Base-by-base conservation (phyloP, 2,329 filamentous ascomycete species). In the Penicillium sp. region DNA sequence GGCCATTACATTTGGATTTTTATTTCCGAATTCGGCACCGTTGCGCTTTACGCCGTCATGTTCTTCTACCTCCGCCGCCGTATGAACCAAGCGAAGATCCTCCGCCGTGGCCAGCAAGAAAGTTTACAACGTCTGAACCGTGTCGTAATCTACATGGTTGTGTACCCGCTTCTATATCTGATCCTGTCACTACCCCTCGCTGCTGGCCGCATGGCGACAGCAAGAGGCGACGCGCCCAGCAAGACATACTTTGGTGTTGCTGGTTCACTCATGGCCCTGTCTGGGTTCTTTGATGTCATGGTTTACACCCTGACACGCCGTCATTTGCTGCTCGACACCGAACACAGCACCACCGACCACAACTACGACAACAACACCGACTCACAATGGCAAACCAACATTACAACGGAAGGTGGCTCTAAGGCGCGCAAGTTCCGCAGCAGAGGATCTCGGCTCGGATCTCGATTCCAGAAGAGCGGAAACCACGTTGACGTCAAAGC, bases 121-220 rank as follows among this genome's bases (percentile, higher is more conserved):
- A 70, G 66, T 43, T 54, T 75, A 8, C 62, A 67, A 16, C 68
- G 69, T 16, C 59, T 76, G 18, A 73, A 71, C 45, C 72, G 75
- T 22, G 75, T 77, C 22, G 72, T 75, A 43, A 59, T 74, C 5
- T 77, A 76, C 67, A 77, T 77, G 75, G 72, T 77, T 54, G 71
- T 77, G 39, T 77, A 77, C 52, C 75, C 75, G 2, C 51, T 81
- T 10, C 75, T 72, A 8, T 90, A 89, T 67, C 79, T 82, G 2
- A 69, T 86, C 10, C 57, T 84, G 47, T 89, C 87, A 55, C 77
- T 91, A 32, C 87, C 87, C 0, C 77, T 83, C 10, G 85, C 84
- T 1, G 74, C 72, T 5, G 75, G 72, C 9, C 72, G 75, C 24
- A 77, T 77, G 75, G 66, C 69, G 5, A 69, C 68, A 2, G 71